Evolutionary conservation across 2,329 filamentous ascomycete species (phyloP), one percentile per base, ranked within the genome.

Genomic region (Clonostachys sp.): DNA sequence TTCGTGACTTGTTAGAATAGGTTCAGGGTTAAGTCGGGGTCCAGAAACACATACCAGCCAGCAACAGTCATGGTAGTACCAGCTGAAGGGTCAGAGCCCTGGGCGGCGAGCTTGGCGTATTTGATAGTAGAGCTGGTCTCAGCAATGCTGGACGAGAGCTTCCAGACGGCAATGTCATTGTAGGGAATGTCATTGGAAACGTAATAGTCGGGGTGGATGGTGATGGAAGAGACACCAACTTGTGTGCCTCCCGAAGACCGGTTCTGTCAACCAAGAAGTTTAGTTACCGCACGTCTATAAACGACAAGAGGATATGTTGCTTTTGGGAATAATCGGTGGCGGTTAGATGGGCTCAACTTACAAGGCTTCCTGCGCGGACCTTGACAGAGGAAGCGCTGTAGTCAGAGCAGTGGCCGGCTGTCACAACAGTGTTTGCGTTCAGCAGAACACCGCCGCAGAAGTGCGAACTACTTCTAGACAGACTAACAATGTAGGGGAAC

Each of bases 401-500:
- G 34, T 48, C 56, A 16, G 57, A 54, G 53, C 60, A 64, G 51
- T 64, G 61, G 16, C 53, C 61, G 9, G 61, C 61, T 5, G 61
- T 64, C 45, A 64, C 5, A 48, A 64, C 61, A n/a, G 61, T 64
- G 50, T 57, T 54, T 51, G 60, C 55, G 49, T 62, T 60, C 40
- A 64, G 30, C 17, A 64, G 50, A 12, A 53, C 45, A 17, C 61
- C 61, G 16, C 61, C 61, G 38, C 61, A 64, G 51, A 57, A 59
- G 41, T 60, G 53, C 14, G 49, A 45, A 34, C 44, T 45, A 17
- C 38, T 40, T 12, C 38, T 34, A 36, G 50, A 47, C 41, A 64
- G 50, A 48, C 50, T 53, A 45, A 64, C 61, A 17, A 64, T 62
- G 57, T 55, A 64, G 33, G 61, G 61, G 43, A 64, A 63, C 13